Conservation (phyloP, 2,329 filamentous ascomycete species). For the Diaporthe sp. region DNA sequence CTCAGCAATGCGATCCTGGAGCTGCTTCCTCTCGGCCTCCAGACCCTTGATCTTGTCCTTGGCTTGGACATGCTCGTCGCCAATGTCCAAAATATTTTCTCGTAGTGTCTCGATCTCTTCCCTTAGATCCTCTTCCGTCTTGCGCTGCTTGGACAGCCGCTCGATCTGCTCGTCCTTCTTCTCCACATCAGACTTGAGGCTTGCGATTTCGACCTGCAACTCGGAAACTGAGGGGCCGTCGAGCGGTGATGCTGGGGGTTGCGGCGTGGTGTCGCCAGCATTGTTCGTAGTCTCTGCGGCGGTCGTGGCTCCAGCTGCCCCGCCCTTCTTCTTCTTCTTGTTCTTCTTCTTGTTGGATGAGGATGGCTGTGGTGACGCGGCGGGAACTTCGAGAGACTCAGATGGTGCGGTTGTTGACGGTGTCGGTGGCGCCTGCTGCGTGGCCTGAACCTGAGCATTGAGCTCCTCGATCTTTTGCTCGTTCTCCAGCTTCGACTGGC, state of each 20-base stretch:
- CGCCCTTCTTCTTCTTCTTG: conserved; percentile 89
- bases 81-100: conserved; percentile 82
- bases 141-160: conserved; percentile 74
- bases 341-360: conserved; percentile 69
- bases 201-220: conserved; percentile 60
- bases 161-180: conserved; percentile 80
- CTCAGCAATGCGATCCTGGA: conserved; percentile 72
- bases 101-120: conserved; percentile 89
- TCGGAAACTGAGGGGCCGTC: conserved; percentile 47
- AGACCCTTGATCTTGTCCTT: conserved; percentile 82
- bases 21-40: conserved; percentile 72
- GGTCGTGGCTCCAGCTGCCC: conserved; percentile 54
- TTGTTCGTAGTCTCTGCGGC: conserved; percentile 50
- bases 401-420: conserved; percentile 36
- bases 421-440: conserved; percentile 38
- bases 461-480: conserved; percentile 55
- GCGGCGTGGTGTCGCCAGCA: conserved; percentile 49
- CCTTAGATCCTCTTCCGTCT: conserved; percentile 80
- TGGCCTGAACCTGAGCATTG: conserved; percentile 47
- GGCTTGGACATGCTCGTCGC: conserved; percentile 84
- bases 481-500: conserved; percentile 50
- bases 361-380: conserved; percentile 28
- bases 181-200: conserved; percentile 63
- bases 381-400: conserved; percentile 29
- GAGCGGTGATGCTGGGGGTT: conserved; percentile 43